Evolutionary conservation across 75 land plant species (phyloP), one percentile per base, ranked within the genome.

Genomic region (Larix kaempferi): DNA sequence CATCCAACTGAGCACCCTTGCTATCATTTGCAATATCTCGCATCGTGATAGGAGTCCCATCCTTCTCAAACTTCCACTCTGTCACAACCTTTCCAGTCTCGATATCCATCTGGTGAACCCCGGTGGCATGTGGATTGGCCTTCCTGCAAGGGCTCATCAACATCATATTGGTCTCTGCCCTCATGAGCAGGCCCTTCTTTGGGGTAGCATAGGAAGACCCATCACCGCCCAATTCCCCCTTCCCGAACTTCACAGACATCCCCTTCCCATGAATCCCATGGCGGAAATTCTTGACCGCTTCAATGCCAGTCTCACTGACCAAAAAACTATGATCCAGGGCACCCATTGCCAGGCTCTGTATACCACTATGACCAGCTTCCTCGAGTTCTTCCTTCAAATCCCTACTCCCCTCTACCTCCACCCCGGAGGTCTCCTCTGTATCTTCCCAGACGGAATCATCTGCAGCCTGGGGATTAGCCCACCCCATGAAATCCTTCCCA

Each of bases 1-100:
- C 86, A 83, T 98, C 96, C 77, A 98, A 37, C 76, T 98, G 99
- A 0, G 99, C 86, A 19, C 93, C 90, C 62, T 98, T 98, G 63
- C 80, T 86, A 57, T 95, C 99, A 80, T 98, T 93, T 0, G 96
- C 81, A 19, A 98, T 88, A 82, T 98, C 99, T 71, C 91, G 82
- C 99, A 98, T 98, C 0, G 91, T 88, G 56, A 98, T 91, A 67
- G 90, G 91, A 79, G 91, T 80, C 12, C 96, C 96, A 82, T 98
- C 99, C 80, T 95, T 95, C 82, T 78, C 93, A 76, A 98, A 95
- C 82, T 89, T 93, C 99, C 99, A 95, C 71, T 98, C 89, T 12
- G 91, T 89, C 26, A 98, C 98, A 61, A 91, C 77, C 75, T 86
- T 93, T 56, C 98, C 99, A 0, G 99, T 92, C 63, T 93, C 95